Base-by-base conservation (phyloP, 805 yeast genomes). In the Suhomyces pyralidae region DNA sequence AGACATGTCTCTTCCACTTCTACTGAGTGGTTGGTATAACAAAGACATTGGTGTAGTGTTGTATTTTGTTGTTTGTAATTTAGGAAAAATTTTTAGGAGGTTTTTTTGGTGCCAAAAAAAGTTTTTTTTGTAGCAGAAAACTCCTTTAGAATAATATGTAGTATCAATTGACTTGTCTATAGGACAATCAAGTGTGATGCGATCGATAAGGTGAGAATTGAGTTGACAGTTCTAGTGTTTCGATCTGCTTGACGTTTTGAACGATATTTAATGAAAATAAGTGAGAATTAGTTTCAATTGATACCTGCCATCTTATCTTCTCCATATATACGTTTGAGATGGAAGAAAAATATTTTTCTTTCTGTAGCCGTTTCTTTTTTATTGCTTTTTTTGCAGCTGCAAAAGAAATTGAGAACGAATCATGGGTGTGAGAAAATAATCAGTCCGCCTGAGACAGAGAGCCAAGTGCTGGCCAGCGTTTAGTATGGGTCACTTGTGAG, bases 311-410 rank as follows among this genome's bases (percentile, higher is more conserved):
- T 46, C 49, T 46, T 46, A 46, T 46, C 49, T 46, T 28, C 49
- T 46, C 49, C 49, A 46, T 46, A 46, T 46, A 46, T 46, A 46
- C 36, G 24, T 32, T 45, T 46, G 49, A 46, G 49, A 46, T 46
- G 49, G 49, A 46, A 32, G 43, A 26, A 26, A 34, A 28, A 20
- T 36, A 34, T 22, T 46, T 34, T 46, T 46, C 36, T 46, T 46
- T 46, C 40, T 45, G 14, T 38, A n/a, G 49, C 43, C 49, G 49
- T 46, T 46, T 34, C 49, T 46, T 46, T 46, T 46, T 34, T 20
- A 48, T 48, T 48, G 30, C 51, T 48, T 48, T 48, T 48, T 48
- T 48, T 48, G 46, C 51, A 40, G 30, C 51, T 40, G 45, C 40
- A 48, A 48, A 48, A 48, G 46, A 40, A 48, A 48, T 40, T 48